phyloP scores from a whole-genome alignment of 2,329 filamentous ascomycete species.

The Monosporascus ibericus region DNA sequence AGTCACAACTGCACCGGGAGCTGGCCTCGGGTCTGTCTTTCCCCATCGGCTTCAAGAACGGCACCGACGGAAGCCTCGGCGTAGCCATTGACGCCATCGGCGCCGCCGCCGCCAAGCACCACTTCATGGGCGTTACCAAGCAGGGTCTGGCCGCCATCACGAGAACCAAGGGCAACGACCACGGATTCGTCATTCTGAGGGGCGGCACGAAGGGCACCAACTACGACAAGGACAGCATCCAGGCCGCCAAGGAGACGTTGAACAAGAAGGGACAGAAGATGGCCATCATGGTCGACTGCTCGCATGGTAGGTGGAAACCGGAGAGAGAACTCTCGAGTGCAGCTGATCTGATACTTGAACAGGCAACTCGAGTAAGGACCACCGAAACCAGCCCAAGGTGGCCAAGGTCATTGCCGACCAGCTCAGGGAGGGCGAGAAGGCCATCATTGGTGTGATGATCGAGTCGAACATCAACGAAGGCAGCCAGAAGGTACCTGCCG shows the following conservation, averaged over 20 bases:
- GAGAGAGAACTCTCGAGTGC: neutral
- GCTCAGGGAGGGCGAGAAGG: slow-evolving; percentile 77
- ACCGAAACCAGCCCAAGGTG: slow-evolving; percentile 94
- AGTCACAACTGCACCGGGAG: slow-evolving; percentile 94
- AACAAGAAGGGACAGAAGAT: slow-evolving; percentile 76
- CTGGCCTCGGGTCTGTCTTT: slow-evolving; percentile 91
- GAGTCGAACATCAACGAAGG: slow-evolving; percentile 94
- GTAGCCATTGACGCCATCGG: slow-evolving; percentile 97
- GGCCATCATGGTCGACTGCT: slow-evolving; percentile 98
- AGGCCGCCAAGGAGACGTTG: slow-evolving; percentile 70
- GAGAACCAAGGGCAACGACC: slow-evolving; percentile 86
- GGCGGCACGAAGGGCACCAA: slow-evolving; percentile 91
- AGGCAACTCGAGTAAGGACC: slow-evolving; percentile 97
- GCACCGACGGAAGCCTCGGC: slow-evolving; percentile 84
- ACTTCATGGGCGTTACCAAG: slow-evolving; percentile 99
- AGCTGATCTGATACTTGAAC: slow-evolving; percentile 6
- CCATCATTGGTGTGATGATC: slow-evolving; percentile 96
- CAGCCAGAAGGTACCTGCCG: slow-evolving; percentile 79
- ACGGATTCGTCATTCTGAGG: slow-evolving; percentile 93
- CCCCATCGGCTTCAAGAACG: slow-evolving; percentile 99
- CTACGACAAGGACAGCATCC: slow-evolving; percentile 81
- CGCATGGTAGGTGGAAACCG: slow-evolving; percentile 61
- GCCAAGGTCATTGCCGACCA: slow-evolving; percentile 78
- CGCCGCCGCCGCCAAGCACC: slow-evolving; percentile 75
- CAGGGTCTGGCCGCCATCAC: slow-evolving; percentile 94